Base-by-base conservation (phyloP, 192 early-diverging fungal genomes). In the Physocladia obscura region DNA sequence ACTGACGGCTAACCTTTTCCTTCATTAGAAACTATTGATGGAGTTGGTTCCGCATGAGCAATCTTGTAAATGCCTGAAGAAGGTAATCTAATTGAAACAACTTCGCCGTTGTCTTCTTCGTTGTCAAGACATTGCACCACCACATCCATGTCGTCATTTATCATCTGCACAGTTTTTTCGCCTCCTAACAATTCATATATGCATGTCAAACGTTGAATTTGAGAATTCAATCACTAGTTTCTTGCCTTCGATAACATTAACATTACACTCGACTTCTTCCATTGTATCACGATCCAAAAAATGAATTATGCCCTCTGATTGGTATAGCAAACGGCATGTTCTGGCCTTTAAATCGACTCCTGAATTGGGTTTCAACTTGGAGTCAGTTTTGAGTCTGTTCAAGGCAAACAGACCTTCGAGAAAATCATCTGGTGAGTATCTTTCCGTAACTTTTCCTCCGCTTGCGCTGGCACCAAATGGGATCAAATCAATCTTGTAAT, bases 401-500 rank as follows among this genome's bases (percentile, higher is more conserved):
- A 59, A 17, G 24, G 34, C 57, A 19, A 27, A 3, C 24, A 30
- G 19, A 70, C 68, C 69, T 61, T 71, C 69, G 26, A 71, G 50
- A 15, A 27, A 13, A 13, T 21, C 69, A 31, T 71, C 57, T n/a
- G 36, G 27, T 35, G 8, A 6, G 8, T 58, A 17, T 11, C 69
- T 36, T 32, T 61, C 69, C 15, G 35, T 35, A 32, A 71, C 30
- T 40, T 71, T 71, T 5, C 63, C 63, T 11, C 63, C 49, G 22
- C 21, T 21, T 1, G 21, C 37, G 22, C 57, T 31, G 15, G 22
- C n/a, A 17, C 55, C 58, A 27, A 59, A 57, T 5, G 55, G 56
- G 24, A 51, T 24, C 69, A 71, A 32, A 5, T 71, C 69, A 4
- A 71, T 31, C 58, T 71, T 71, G 69, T 62, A 62, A 47, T 71